Evolutionary conservation across 805 yeast species (phyloP).

Genomic region (Wickerhamomyces chambardii): DNA sequence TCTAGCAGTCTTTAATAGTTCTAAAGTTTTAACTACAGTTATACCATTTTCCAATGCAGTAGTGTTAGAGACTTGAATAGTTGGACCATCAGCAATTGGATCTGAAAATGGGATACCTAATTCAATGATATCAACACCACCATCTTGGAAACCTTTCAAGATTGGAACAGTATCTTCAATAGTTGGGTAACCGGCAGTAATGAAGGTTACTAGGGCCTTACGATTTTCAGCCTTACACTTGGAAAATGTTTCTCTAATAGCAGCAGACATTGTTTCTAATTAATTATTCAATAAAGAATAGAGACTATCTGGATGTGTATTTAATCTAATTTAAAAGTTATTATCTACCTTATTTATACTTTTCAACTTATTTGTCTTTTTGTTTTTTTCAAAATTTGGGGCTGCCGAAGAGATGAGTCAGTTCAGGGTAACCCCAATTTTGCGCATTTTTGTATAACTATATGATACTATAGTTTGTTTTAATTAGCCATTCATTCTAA

Average conservation of each 20-base stretch:
- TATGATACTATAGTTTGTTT: no score
- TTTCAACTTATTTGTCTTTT: no score
- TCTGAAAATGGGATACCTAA: constrained; percentile 95
- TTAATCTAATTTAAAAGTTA: no score
- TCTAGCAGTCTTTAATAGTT: constrained; percentile 70
- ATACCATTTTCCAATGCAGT: constrained; percentile 80
- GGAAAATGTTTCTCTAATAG: constrained; percentile 49
- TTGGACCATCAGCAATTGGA: constrained; percentile 98
- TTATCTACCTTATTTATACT: no score
- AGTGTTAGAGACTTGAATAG: constrained; percentile 84
- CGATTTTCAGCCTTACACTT: constrained; percentile 55
- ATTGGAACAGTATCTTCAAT: constrained; percentile 83
- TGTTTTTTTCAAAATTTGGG: no score
- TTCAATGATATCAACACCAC: constrained; percentile 94
- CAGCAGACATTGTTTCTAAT: constrained; percentile 43
- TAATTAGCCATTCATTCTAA: no score
- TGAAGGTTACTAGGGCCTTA: constrained; percentile 81
- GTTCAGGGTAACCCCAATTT: no score
- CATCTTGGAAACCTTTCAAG: constrained; percentile 81
- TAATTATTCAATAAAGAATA: no score
- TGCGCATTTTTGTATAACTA: no score
- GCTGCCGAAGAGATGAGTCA: no score
- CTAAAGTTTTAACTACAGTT: constrained; percentile 60
- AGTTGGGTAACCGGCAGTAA: constrained; percentile 93
- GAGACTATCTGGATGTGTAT: no score